Evolutionary conservation across 306 rosid genomes (phyloP), one percentile per base, ranked within the genome.

Genomic region (Lathyrus tuberosus): DNA sequence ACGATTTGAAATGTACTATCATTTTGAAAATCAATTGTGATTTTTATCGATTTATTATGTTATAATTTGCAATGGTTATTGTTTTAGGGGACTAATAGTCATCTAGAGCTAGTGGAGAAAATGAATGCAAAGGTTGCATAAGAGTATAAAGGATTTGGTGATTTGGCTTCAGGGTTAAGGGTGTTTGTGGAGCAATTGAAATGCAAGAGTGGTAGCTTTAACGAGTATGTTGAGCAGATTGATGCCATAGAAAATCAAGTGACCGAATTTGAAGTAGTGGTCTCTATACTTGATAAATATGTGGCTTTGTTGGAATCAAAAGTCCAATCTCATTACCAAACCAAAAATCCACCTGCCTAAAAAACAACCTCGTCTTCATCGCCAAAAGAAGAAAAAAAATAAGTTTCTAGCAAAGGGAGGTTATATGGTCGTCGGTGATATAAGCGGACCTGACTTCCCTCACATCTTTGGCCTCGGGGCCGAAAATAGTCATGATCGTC

Each of bases 121-220:
- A 91, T 91, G 97, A 94, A 94, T 68, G 33, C 44, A 42, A 83
- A 86, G 67, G 89, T 91, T 37, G 87, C 89, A 16, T 97, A 88
- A 79, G 96, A 90, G 66, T 94, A 94, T 79, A 86, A 74, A 46
- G 84, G 96, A 59, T 84, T 71, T 72, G 97, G 99, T 6, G 95
- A 87, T 63, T 80, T 88, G 84, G 95, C 97, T 48, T 83, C 96
- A n/a, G 97, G 99, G 56, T 76, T 91, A 65, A 85, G 92, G 85
- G 87, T 94, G 9, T 94, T 81, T 53, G 89, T 91, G 71, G 97
- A 91, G 86, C 97, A 91, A 78, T 61, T 94, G 77, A 94, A 91
- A 69, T 80, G 85, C 72, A 91, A 91, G 75, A 84, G 89, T 73
- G 84, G 88, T 26, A 72, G 68, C 85, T 91, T 94, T 63, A 90